Evolutionary conservation across 2,329 filamentous ascomycete genomes (phyloP), one percentile per base, ranked within the genome.

Genomic region (Boeremia lycopersici): DNA sequence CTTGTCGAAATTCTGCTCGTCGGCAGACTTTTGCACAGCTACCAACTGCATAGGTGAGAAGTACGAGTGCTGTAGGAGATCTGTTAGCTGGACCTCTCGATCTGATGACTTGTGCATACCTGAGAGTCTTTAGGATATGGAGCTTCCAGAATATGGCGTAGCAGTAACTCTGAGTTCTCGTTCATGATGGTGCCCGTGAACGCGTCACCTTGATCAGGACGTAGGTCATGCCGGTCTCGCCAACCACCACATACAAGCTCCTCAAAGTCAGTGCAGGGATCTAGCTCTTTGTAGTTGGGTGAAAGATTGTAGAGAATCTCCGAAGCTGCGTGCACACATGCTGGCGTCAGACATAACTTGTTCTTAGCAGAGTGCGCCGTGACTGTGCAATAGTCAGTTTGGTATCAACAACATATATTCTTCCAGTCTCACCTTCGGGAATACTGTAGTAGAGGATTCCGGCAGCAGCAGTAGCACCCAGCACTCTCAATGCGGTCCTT

Each of bases 251-350:
- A 90, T 17, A 86, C 85, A 51, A 86, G 81, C 68, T 86, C 78
- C 56, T 89, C 85, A 56, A 91, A 91, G 65, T 89, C 75, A n/a
- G 79, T 82, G 63, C 88, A 91, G 1, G 88, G 84, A 67, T 90
- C 86, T 34, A 90, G 76, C 2, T 84, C 73, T 55, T 83, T 78
- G 71, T 89, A 86, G 45, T 86, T 77, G 7, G 85, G 82, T 13
- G 85, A 83, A 12, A 89, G 74, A 55, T 85, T 87, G 59, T 85
- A 82, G 8, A 88, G 78, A 34, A 89, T 81, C 59, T 84, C 81
- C 11, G 84, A 86, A 4, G 86, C 81, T 11, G 85, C 86, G 63
- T 87, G 83, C 11, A 88, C 78, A 68, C 86, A 89, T 56, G 83
- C 82, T 36, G 85, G 81, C 9, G 85, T 83, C 42, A 81, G 68